Conservation (phyloP, 352 stramenopile genomes). For the Phytophthora hibernalis region DNA sequence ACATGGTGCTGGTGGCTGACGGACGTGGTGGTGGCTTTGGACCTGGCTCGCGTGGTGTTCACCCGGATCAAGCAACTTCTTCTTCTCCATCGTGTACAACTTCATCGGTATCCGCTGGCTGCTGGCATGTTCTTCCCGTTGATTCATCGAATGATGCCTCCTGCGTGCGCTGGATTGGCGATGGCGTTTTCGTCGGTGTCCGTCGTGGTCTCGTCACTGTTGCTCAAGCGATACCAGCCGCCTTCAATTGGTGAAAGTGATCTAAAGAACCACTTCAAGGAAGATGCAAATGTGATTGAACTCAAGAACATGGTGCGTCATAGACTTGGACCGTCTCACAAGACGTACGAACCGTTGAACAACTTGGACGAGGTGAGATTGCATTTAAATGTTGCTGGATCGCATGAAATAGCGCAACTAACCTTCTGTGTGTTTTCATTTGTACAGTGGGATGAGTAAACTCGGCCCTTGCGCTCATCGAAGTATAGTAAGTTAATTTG, state of each 20-base stretch:
- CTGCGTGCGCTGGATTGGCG: constrained; percentile 82
- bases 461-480: constrained; percentile 1
- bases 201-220: constrained; percentile 84
- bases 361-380: constrained; percentile 61
- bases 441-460: constrained; percentile 38
- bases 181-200: constrained; percentile 92
- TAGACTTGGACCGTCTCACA: constrained; percentile 60
- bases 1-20: constrained; percentile 88
- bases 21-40: constrained; percentile 86
- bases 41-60: constrained; percentile 85
- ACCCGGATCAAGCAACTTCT: constrained; percentile 88
- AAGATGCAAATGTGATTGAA: constrained; percentile 79
- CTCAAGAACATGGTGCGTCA: constrained; percentile 79
- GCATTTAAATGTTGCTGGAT: not conserved
- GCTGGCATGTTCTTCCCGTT: constrained; percentile 88
- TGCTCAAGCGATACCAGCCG: constrained; percentile 78
- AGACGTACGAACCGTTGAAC: constrained; percentile 63
- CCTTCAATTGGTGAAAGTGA: constrained; percentile 53
- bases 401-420: not conserved
- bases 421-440: constrained; percentile 2
- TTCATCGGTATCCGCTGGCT: constrained; percentile 77
- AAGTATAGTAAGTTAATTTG: constrained; percentile 23
- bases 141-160: constrained; percentile 85
- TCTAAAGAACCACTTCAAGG: constrained; percentile 45
- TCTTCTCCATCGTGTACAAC: constrained; percentile 91